phyloP scores from a whole-genome alignment of 2,329 filamentous ascomycete genomes.

The Colletotrichum chlorophyti region DNA sequence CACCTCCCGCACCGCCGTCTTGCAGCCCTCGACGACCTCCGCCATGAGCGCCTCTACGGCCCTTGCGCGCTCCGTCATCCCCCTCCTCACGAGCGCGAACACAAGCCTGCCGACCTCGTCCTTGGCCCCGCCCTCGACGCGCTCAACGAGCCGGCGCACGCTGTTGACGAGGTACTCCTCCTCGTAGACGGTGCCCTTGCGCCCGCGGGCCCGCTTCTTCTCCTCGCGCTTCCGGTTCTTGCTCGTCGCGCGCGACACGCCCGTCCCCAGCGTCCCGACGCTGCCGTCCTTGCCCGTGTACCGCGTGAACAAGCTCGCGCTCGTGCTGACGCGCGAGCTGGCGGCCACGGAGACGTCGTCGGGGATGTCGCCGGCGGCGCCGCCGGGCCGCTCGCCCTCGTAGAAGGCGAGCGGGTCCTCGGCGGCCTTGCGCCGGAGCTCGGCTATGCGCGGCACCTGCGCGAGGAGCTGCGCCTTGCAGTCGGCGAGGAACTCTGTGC shows the following conservation, averaged over 20 bases:
- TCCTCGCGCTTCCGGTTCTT: constrained; percentile 92
- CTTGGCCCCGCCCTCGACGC: constrained; percentile 73
- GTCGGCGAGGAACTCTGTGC: constrained; percentile 91
- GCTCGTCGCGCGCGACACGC: constrained; percentile 78
- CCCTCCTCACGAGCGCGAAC: constrained; percentile 76
- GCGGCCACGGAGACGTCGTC: constrained; percentile 93
- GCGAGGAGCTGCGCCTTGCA: constrained; percentile 85
- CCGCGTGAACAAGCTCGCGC: constrained; percentile 88
- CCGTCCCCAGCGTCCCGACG: constrained; percentile 73
- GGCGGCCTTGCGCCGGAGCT: constrained; percentile 80
- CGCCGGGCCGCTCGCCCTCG: constrained; percentile 72
- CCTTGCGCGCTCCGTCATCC: constrained; percentile 86
- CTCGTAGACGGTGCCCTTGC: constrained; percentile 97
- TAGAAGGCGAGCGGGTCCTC: constrained; percentile 90
- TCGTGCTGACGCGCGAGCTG: constrained; percentile 78
- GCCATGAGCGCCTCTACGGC: constrained; percentile 77
- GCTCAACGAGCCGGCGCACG: constrained; percentile 81
- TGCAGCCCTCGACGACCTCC: constrained; percentile 77
- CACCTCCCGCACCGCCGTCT: constrained; percentile 72
- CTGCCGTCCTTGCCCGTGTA: constrained; percentile 78
- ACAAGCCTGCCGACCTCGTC: constrained; percentile 78
- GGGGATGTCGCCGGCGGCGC: constrained; percentile 72
- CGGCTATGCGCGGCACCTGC: constrained; percentile 84
- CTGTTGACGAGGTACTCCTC: constrained; percentile 96
- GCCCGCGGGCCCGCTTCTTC: constrained; percentile 90